A percentile compares a stretch with the other conserved stretches of the same genome.
Conservation (phyloP, 768 basidiomycete species). For the Kwoniella europaea region DNA sequence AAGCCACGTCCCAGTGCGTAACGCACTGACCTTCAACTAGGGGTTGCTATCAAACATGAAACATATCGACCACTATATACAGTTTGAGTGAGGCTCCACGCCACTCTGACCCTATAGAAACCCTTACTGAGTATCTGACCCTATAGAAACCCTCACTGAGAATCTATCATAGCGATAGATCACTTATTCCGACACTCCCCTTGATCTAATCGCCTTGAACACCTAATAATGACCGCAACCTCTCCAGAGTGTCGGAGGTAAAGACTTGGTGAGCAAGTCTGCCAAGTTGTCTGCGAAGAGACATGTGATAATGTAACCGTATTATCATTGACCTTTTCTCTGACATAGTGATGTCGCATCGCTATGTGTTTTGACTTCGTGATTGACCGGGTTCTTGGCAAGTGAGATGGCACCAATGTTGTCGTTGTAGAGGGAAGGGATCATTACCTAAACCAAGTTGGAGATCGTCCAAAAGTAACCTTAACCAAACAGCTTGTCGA, state of each 20-base stretch:
- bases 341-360: slow-evolving; percentile 15
- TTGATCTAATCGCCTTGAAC: slow-evolving; percentile 13
- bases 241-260: slow-evolving; percentile 3
- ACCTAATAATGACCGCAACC: slow-evolving; percentile 11
- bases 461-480: slow-evolving; percentile 29
- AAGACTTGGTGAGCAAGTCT: slow-evolving; percentile 2
- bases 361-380: slow-evolving; percentile 18
- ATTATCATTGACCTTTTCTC: slow-evolving; percentile 16
- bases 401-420: slow-evolving; percentile 10
- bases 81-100: too few relatives aligned
- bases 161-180: neutral
- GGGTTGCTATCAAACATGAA: too few relatives aligned
- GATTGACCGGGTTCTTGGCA: slow-evolving; percentile 8
- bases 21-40: too few relatives aligned
- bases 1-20: too few relatives aligned
- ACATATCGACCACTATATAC: too few relatives aligned
- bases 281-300: slow-evolving; percentile 7
- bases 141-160: too few relatives aligned
- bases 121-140: too few relatives aligned
- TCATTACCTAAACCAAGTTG: slow-evolving; percentile 9
- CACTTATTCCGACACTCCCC: slow-evolving; percentile 7
- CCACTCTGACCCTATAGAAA: too few relatives aligned
- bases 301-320: slow-evolving; percentile 5
- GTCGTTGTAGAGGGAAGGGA: slow-evolving; percentile 11
- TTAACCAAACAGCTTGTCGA: slow-evolving; percentile 59